Evolutionary conservation across 305 asterid species (phyloP), one percentile per base, ranked within the genome.

Genomic region (Ajuga reptans): DNA sequence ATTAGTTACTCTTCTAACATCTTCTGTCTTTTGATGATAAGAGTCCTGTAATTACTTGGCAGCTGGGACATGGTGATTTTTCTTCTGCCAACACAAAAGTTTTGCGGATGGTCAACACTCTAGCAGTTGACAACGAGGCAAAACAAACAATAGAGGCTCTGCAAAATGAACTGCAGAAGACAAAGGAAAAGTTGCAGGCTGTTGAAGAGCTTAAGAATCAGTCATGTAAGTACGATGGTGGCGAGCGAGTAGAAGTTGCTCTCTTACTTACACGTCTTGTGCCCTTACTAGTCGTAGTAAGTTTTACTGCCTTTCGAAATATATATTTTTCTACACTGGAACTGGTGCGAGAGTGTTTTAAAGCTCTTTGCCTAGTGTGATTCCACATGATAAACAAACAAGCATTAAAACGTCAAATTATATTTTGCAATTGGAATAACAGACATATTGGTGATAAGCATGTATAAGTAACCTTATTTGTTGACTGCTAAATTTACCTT

Each of bases 41-140:
- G n/a, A 62, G 31, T 57, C 47, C 68, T 64, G 43, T 55, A 39
- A 66, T 64, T 65, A 68, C 67, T 63, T 66, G 85, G 79, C 85
- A 93, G 97, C 79, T 93, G 75, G 99, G 99, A 33, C 99, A 87
- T 79, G 99, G 97, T 24, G 96, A 90, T 78, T 93, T 83, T 87
- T 89, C 99, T 72, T 80, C 97, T 60, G 85, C 95, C 77, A 90
- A 75, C 74, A 90, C 99, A 34, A 93, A 93, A 83, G 95, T 93
- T 77, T 75, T 93, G 62, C 92, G 95, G 71, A 90, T 93, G 99
- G 96, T 90, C 70, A 89, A 87, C 80, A 93, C 96, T 76, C 86
- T 93, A 60, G 88, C 89, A 36, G 95, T 84, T 39, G 99, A 93
- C 52, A 85, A 81, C 55, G 99, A 93, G 85, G 93, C 97, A 69